Evolutionary conservation across 768 basidiomycete species (phyloP).

Genomic region (Gloeophyllum trabeum): DNA sequence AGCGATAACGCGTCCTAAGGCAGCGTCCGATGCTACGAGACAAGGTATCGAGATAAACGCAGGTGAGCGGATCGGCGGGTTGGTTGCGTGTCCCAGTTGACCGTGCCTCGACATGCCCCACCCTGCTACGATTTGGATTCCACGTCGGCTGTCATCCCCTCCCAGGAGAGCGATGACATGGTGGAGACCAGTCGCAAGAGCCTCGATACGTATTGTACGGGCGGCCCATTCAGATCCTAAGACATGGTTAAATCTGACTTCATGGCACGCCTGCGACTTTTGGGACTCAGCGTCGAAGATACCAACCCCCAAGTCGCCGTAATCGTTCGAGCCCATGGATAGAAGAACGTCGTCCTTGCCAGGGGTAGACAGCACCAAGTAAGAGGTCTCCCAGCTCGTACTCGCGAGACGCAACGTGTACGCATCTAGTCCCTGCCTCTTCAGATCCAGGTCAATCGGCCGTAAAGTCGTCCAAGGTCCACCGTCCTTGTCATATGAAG

Average conservation of each 20-base stretch:
- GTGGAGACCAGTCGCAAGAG: conserved; percentile 55
- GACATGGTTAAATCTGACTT: no score
- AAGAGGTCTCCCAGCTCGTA: conserved; percentile 80
- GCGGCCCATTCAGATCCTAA: no score
- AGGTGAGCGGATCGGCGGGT: conserved; percentile 12
- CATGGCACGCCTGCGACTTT: conserved; percentile 10
- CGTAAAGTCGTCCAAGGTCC: conserved; percentile 24
- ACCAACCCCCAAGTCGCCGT: conserved; percentile 66
- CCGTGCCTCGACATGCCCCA: conserved; percentile 86
- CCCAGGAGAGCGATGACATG: conserved; percentile 46
- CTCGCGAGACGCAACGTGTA: conserved; percentile 41
- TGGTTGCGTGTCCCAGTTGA: conserved; percentile 46
- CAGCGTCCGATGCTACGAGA: conserved; percentile 20
- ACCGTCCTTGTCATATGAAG: conserved; percentile 15
- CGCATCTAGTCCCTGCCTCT: conserved; percentile 22
- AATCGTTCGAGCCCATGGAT: conserved; percentile 80
- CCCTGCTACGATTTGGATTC: conserved; percentile 34
- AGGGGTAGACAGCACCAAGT: conserved; percentile 42
- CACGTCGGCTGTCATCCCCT: conserved; percentile 11
- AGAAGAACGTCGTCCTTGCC: conserved; percentile 42
- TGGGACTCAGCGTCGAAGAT: conserved; percentile 5
- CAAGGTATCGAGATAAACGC: conserved; percentile 20
- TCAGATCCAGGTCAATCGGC: conserved; percentile 30
- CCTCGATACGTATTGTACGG: conserved; percentile 22
- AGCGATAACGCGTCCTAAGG: conserved; percentile 11